Conservation (phyloP, 1,284 basidiomycete genomes). For the Termitomyces sp. region DNA sequence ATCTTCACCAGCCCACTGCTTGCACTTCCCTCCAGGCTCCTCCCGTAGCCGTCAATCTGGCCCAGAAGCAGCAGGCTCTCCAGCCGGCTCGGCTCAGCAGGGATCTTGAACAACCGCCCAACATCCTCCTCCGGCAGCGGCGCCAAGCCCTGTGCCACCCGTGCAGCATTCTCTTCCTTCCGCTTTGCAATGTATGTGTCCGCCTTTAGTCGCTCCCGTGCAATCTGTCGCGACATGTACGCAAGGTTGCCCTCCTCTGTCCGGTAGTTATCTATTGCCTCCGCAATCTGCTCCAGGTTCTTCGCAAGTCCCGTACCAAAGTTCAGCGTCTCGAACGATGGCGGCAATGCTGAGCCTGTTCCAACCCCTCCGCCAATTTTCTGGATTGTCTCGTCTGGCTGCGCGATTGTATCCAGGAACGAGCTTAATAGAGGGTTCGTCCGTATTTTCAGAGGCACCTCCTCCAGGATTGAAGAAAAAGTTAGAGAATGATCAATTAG, state of each 20-base stretch:
- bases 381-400: slow-evolving; percentile 31
- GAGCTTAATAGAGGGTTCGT: slow-evolving; percentile 84
- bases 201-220: slow-evolving; percentile 80
- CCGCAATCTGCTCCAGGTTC: slow-evolving; percentile 79
- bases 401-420: slow-evolving; percentile 74
- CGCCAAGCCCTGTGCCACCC: slow-evolving; percentile 80
- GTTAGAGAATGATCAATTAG: slow-evolving; percentile 85
- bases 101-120: slow-evolving; percentile 81
- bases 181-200: slow-evolving; percentile 80
- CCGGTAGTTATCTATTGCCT: slow-evolving; percentile 81
- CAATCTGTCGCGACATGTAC: slow-evolving; percentile 89
- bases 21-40: slow-evolving; percentile 69
- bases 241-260: slow-evolving; percentile 93
- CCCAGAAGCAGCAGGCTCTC: slow-evolving; percentile 85
- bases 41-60: slow-evolving; percentile 83
- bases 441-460: slow-evolving; percentile 86
- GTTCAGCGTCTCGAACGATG: slow-evolving; percentile 58
- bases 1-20: slow-evolving; percentile 71
- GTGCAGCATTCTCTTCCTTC: slow-evolving; percentile 84
- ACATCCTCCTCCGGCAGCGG: slow-evolving; percentile 88
- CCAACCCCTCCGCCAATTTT: slow-evolving; percentile 35
- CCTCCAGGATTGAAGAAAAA: slow-evolving; percentile 85
- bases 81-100: slow-evolving; percentile 84
- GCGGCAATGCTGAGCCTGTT: slow-evolving; percentile 38
- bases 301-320: slow-evolving; percentile 58